Conservation (phyloP, 2,329 filamentous ascomycete species). For the Aspergillus fijiensis region DNA sequence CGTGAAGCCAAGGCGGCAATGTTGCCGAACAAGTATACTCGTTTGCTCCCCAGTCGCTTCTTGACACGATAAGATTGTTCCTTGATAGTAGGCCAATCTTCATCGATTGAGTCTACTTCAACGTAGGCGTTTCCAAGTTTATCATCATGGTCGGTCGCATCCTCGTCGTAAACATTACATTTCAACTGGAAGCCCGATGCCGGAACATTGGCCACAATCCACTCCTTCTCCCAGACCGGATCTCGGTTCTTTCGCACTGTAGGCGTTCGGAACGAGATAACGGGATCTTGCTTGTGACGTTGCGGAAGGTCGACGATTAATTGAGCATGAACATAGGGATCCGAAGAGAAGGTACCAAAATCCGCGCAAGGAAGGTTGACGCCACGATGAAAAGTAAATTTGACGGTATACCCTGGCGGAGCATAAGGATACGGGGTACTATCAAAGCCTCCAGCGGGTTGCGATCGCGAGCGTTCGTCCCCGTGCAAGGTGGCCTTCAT, state of each 20-base stretch:
- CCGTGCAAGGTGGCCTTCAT: slow-evolving; percentile 21
- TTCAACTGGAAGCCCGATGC: slow-evolving; percentile 79
- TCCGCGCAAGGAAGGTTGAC: slow-evolving; percentile 80
- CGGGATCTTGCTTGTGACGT: slow-evolving; percentile 82
- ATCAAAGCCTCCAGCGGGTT: slow-evolving; percentile 77
- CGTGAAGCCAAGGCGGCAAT: slow-evolving; percentile 63
- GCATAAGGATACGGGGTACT: slow-evolving; percentile 71
- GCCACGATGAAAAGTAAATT: slow-evolving; percentile 80
- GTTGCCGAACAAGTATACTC: slow-evolving; percentile 74
- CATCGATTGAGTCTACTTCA: slow-evolving; percentile 58
- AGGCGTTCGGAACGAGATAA: slow-evolving; percentile 69
- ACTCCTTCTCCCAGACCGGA: slow-evolving; percentile 79
- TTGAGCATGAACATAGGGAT: slow-evolving; percentile 80
- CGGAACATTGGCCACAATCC: slow-evolving; percentile 86
- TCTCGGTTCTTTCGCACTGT: slow-evolving; percentile 71
- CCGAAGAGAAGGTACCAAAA: slow-evolving; percentile 71
- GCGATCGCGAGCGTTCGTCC: slow-evolving; percentile 10
- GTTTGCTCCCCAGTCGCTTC: slow-evolving; percentile 78
- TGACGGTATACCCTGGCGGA: slow-evolving; percentile 77
- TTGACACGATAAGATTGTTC: slow-evolving; percentile 68
- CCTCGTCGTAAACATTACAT: slow-evolving; percentile 85
- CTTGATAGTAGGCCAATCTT: slow-evolving; percentile 67
- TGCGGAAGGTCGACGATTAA: slow-evolving; percentile 68
- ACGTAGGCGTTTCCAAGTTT: slow-evolving; percentile 83
- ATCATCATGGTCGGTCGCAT: slow-evolving; percentile 81